phyloP scores from a whole-genome alignment of 768 basidiomycete genomes.

The Mycena filopes region DNA sequence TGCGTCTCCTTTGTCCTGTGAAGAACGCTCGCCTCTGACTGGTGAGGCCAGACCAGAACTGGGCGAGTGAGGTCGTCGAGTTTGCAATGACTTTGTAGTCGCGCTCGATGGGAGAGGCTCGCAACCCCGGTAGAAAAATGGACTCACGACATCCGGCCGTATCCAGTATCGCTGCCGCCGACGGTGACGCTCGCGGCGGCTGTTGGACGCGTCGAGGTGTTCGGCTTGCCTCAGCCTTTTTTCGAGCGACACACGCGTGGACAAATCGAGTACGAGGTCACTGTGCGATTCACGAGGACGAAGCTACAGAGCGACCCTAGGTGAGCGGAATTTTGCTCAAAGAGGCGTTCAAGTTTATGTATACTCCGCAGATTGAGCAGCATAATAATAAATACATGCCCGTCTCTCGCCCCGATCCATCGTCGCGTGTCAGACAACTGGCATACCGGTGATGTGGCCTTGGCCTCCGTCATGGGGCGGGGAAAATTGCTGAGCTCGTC shows the following conservation, averaged over 20 bases:
- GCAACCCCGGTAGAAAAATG: constrained; percentile 33
- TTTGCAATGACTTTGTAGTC: constrained; percentile 49
- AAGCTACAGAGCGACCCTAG: constrained; percentile 48
- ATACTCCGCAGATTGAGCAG: constrained; percentile 42
- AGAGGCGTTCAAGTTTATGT: neutral
- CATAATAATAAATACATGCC: constrained; percentile 48
- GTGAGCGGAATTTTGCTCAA: no score
- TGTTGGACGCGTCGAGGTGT: constrained; percentile 34
- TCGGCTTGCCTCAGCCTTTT: constrained; percentile 51
- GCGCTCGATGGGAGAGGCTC: constrained; percentile 44
- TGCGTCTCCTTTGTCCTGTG: constrained; percentile 37
- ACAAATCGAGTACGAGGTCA: constrained; percentile 49
- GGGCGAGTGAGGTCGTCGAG: constrained; percentile 49
- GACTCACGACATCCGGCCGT: constrained; percentile 47
- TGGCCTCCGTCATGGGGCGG: constrained; percentile 37
- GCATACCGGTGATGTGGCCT: constrained; percentile 47
- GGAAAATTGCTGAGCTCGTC: constrained; percentile 43
- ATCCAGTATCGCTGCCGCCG: constrained; percentile 52
- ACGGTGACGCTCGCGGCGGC: constrained; percentile 40
- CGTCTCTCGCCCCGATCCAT: constrained; percentile 42
- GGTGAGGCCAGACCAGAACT: constrained; percentile 48
- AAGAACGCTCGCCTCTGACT: constrained; percentile 6
- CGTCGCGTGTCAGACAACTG: constrained; percentile 46
- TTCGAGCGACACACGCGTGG: constrained; percentile 49
- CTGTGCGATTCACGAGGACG: constrained; percentile 44